Conservation (phyloP, 495 filamentous ascomycete species). For the Talaromyces stipitatus region DNA sequence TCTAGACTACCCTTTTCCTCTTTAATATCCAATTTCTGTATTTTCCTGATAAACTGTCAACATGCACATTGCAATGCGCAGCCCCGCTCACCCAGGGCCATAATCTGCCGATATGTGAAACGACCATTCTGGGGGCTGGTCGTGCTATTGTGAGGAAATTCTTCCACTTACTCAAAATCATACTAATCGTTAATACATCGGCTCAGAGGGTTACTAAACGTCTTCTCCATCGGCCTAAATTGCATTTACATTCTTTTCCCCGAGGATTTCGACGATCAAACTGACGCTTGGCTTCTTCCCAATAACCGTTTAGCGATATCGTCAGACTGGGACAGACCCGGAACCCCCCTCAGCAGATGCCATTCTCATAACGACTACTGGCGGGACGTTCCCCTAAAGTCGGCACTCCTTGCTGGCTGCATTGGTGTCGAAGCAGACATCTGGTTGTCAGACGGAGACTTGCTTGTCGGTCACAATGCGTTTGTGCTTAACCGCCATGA, state of each 20-base stretch:
- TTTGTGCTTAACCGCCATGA: constrained; percentile 23
- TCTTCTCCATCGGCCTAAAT: neutral
- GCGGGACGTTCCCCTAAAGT: constrained; percentile 63
- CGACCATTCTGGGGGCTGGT: neutral
- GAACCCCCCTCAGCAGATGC: constrained; percentile 7
- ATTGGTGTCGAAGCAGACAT: constrained; percentile 66
- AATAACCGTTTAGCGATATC: constrained; percentile 7
- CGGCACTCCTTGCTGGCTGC: constrained; percentile 55
- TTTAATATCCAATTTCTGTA: neutral
- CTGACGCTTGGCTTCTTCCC: constrained; percentile 44
- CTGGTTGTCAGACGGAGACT: constrained; percentile 55
- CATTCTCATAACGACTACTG: constrained; percentile 92
- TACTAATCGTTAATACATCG: neutral
- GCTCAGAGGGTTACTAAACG: neutral
- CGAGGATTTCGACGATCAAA: constrained; percentile 23
- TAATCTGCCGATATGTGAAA: neutral
- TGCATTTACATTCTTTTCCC: constrained; percentile 1
- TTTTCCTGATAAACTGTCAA: neutral
- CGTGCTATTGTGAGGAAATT: neutral
- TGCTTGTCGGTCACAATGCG: constrained; percentile 39
- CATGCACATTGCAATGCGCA: neutral
- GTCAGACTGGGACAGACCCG: constrained; percentile 11
- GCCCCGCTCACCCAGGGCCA: neutral
- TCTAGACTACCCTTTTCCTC: neutral
- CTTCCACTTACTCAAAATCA: neutral